These are phyloP conservation scores for Colletotrichum liaoningense DNA, from an alignment of 2,329 filamentous ascomycete species.

Conservation along the genomic window DNA sequence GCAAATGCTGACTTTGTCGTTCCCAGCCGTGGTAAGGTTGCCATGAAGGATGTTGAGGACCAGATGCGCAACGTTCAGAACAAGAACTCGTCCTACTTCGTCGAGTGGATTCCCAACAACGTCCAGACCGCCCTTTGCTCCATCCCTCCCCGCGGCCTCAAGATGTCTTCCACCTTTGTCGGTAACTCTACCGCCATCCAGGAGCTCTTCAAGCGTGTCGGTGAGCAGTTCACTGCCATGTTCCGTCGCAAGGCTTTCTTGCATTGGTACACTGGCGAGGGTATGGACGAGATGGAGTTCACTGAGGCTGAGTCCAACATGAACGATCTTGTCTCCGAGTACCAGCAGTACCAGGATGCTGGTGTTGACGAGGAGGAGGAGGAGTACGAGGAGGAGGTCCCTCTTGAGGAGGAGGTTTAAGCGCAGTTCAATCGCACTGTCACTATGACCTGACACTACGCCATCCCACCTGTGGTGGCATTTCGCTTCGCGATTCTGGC, in stretches of 20 bases:
- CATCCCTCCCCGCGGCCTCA: constrained; percentile 95
- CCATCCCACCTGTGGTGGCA: constrained; percentile 29
- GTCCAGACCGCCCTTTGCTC: constrained; percentile 99
- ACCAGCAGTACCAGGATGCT: constrained; percentile 99
- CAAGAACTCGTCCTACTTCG: constrained; percentile 99
- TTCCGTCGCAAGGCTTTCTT: constrained; percentile 99
- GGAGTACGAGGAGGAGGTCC: constrained; percentile 90
- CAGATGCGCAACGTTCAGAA: constrained; percentile 99
- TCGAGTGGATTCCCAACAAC: constrained; percentile 99
- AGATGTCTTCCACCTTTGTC: constrained; percentile 99
- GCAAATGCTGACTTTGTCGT: not conserved
- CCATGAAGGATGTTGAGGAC: constrained; percentile 99
- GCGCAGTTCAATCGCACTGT: not conserved
- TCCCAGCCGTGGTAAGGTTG: constrained; percentile 92
- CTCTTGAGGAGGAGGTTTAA: constrained; percentile 77
- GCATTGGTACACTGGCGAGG: constrained; percentile 99
- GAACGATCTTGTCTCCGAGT: constrained; percentile 99
- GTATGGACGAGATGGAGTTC: constrained; percentile 99
- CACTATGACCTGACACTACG: not conserved
- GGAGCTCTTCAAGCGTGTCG: constrained; percentile 99
- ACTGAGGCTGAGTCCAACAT: constrained; percentile 99
- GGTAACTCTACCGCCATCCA: constrained; percentile 99
- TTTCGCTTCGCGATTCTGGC: constrained; percentile 42
- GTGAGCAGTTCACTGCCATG: constrained; percentile 99
- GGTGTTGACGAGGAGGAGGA: constrained; percentile 97